Evolutionary conservation across 2,329 filamentous ascomycete genomes (phyloP).

Genomic region (Fusarium veterinarium): DNA sequence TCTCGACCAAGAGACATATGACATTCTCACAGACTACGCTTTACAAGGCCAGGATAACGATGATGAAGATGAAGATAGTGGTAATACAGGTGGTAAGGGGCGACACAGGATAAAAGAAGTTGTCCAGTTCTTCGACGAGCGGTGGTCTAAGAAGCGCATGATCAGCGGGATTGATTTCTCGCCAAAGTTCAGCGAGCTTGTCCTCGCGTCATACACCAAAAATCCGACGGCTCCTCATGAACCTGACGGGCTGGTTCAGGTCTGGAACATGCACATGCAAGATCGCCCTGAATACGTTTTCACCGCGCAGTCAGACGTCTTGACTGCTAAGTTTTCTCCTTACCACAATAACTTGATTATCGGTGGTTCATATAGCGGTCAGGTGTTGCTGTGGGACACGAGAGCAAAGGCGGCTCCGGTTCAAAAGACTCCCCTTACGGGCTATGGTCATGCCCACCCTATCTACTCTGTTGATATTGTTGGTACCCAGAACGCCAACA

Average conservation of each 20-base stretch:
- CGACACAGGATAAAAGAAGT: conserved; percentile 85
- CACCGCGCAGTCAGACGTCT: conserved; percentile 93
- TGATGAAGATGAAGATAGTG: conserved; percentile 83
- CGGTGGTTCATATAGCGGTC: conserved; percentile 95
- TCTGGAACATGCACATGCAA: conserved; percentile 97
- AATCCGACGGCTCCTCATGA: conserved; percentile 95
- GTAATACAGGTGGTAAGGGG: conserved; percentile 76
- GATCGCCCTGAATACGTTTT: conserved; percentile 96
- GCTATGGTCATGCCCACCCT: conserved; percentile 94
- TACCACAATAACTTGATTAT: conserved; percentile 97
- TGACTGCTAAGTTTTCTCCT: conserved; percentile 97
- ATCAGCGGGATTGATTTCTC: conserved; percentile 96
- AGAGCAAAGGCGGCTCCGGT: conserved; percentile 89
- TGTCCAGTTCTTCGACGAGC: conserved; percentile 91
- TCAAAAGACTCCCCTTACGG: conserved; percentile 94
- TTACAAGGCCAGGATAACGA: conserved; percentile 79
- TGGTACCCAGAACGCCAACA: conserved; percentile 98
- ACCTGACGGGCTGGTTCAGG: conserved; percentile 90
- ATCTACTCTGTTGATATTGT: conserved; percentile 96
- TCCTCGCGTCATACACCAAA: conserved; percentile 96
- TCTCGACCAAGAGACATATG: conserved; percentile 89
- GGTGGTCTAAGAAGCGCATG: conserved; percentile 98
- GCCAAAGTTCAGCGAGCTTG: conserved; percentile 91
- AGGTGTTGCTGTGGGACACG: conserved; percentile 97
- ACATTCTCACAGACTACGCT: conserved; percentile 94